Evolutionary conservation across 2,329 filamentous ascomycete genomes (phyloP).

Genomic region (Colletotrichum australisinense): DNA sequence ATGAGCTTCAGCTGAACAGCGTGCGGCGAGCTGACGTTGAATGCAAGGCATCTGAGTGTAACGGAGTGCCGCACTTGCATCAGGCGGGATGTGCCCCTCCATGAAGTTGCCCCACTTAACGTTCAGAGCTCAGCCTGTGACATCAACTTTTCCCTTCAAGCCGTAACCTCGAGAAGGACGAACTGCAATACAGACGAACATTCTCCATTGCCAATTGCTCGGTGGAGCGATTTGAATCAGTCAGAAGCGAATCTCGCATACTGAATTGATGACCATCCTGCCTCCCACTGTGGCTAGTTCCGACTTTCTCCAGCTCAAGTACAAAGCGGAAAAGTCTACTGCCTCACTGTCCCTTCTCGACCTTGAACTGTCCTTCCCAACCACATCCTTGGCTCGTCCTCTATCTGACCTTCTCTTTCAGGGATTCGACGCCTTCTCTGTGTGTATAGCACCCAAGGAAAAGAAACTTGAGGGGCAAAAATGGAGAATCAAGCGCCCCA

Average conservation of each 20-base stretch:
- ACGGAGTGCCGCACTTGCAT: neutral
- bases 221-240: neutral
- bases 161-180: neutral
- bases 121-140: slow-evolving; percentile 17
- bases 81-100: slow-evolving; percentile 12
- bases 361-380: slow-evolving; percentile 8
- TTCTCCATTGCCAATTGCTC: neutral
- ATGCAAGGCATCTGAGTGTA: neutral
- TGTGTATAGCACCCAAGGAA: neutral
- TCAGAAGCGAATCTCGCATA: neutral
- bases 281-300: neutral
- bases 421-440: neutral
- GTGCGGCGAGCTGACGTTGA: neutral
- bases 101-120: slow-evolving; percentile 26
- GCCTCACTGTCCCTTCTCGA: neutral
- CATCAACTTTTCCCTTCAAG: slow-evolving; percentile 18
- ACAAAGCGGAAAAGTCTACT: neutral
- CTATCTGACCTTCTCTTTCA: neutral
- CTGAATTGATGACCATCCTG: neutral
- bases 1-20: neutral
- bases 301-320: neutral
- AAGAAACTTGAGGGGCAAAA: neutral
- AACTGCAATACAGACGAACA: neutral
- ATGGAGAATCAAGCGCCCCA: slow-evolving; percentile 25
- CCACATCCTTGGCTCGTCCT: neutral